Evolutionary conservation across 1,284 basidiomycete species (phyloP).

Genomic region (Sporisorium reilianum): DNA sequence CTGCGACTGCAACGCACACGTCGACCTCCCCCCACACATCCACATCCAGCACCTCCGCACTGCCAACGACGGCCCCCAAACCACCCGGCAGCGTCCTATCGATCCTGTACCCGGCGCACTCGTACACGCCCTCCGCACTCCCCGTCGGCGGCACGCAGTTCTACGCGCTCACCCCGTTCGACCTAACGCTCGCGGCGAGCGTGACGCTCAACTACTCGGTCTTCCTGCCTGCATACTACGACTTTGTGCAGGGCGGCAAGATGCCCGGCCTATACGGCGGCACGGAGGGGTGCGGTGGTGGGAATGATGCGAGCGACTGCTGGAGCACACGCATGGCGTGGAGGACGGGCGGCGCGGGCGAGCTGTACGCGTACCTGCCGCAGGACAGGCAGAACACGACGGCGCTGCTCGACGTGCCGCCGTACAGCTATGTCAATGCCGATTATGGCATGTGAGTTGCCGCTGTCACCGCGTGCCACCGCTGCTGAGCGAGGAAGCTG

Average conservation of each 20-base stretch:
- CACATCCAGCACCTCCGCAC: neutral
- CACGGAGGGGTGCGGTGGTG: slow-evolving; percentile 70
- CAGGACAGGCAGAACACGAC: slow-evolving; percentile 37
- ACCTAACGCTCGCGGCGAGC: slow-evolving; percentile 7
- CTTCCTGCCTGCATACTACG: slow-evolving; percentile 68
- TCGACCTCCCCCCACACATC: neutral
- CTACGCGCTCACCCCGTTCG: slow-evolving; percentile 27
- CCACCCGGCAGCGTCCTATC: slow-evolving; percentile 2
- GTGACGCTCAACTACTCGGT: slow-evolving; percentile 66
- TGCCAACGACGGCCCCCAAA: neutral
- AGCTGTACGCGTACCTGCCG: slow-evolving; percentile 74
- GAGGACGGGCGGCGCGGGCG: slow-evolving; percentile 60
- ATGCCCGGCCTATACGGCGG: slow-evolving; percentile 71
- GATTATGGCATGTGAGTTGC: slow-evolving; percentile 53
- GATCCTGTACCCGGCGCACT: slow-evolving; percentile 70
- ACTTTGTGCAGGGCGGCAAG: slow-evolving; percentile 71
- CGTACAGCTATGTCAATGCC: slow-evolving; percentile 36
- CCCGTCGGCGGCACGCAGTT: slow-evolving; percentile 38
- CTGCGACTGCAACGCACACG: neutral
- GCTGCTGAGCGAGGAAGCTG: too few relatives aligned
- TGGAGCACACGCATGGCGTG: slow-evolving; percentile 71
- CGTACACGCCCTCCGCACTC: slow-evolving; percentile 60
- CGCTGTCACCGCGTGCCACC: too few relatives aligned
- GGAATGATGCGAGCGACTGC: slow-evolving; percentile 69
- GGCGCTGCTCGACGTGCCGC: slow-evolving; percentile 27